phyloP scores from a whole-genome alignment of 768 basidiomycete species.

The Lactarius sp. region DNA sequence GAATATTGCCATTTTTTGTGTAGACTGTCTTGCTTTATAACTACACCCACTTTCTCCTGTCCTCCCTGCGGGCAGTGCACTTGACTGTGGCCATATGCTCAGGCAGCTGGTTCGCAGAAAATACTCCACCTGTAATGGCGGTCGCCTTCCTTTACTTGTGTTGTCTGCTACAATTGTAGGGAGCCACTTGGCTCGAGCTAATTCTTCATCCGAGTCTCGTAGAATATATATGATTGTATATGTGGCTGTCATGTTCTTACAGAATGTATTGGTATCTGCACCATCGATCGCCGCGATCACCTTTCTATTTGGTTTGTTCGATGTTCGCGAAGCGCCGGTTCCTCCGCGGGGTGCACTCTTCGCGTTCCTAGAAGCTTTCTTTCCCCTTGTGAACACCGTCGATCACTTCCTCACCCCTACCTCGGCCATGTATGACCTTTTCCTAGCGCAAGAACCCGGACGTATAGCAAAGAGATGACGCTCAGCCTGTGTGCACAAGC shows the following conservation, averaged over 20 bases:
- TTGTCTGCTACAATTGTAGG: conserved; percentile 10
- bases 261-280: conserved; percentile 69
- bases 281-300: conserved; percentile 61
- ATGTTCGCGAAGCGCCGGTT: conserved; percentile 56
- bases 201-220: conserved; percentile 10
- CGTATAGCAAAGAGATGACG: background rate
- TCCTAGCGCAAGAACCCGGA: background rate
- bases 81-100: background rate
- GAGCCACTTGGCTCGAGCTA: conserved; percentile 4
- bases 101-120: conserved; percentile 4
- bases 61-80: background rate
- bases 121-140: conserved; percentile 10
- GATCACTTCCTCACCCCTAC: conserved; percentile 66
- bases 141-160: conserved; percentile 1
- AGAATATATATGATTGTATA: conserved; percentile 19
- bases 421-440: conserved; percentile 46
- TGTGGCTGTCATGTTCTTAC: conserved; percentile 31
- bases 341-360: conserved; percentile 34
- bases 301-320: conserved; percentile 57
- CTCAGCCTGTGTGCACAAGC: too few species aligned
- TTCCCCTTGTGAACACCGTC: conserved; percentile 39
- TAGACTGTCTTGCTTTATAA: conserved; percentile 19
- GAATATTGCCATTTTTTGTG: conserved; percentile 21
- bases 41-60: background rate
- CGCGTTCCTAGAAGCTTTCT: conserved; percentile 24